Evolutionary conservation across 345 rosid genomes (phyloP).

Genomic region (Theobroma cacao): DNA sequence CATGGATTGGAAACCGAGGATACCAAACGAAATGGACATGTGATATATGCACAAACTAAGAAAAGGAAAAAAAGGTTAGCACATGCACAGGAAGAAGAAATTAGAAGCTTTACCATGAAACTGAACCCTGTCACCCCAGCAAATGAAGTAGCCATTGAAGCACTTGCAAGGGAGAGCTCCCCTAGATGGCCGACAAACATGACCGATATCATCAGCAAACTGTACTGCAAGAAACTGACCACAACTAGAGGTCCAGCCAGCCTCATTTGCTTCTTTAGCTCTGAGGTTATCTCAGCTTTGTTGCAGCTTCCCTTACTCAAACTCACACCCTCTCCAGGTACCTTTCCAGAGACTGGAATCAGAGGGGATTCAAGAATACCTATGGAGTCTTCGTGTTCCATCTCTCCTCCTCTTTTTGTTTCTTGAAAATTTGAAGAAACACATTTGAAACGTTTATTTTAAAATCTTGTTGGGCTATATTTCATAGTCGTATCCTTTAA

Average conservation of each 20-base stretch:
- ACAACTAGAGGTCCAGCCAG: constrained; percentile 36
- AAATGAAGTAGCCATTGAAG: constrained; percentile 48
- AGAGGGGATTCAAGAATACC: constrained; percentile 5
- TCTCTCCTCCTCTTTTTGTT: neutral
- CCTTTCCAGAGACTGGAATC: too few species aligned
- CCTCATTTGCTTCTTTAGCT: constrained; percentile 30
- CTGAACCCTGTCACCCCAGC: constrained; percentile 41
- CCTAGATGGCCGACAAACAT: constrained; percentile 42
- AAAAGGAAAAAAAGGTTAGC: too few species aligned
- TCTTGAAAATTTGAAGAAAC: neutral
- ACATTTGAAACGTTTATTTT: too few species aligned
- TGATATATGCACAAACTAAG: too few species aligned
- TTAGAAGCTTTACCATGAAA: constrained; percentile 23
- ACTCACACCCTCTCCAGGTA: too few species aligned
- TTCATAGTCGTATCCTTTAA: too few species aligned
- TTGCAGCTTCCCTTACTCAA: neutral
- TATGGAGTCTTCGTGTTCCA: constrained; percentile 13
- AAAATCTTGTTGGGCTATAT: too few species aligned
- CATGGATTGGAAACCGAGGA: too few species aligned
- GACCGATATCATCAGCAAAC: constrained; percentile 32
- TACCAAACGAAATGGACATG: too few species aligned
- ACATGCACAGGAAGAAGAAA: too few species aligned
- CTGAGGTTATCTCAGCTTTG: constrained; percentile 18
- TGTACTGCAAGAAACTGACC: constrained; percentile 30
- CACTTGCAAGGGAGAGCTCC: constrained; percentile 32